Percentiles rank a stretch among this genome's conserved stretches.
These are phyloP conservation scores for Talinum fruticosum DNA, from an alignment of 148 eudicot genomes.

Conservation along the genomic window DNA sequence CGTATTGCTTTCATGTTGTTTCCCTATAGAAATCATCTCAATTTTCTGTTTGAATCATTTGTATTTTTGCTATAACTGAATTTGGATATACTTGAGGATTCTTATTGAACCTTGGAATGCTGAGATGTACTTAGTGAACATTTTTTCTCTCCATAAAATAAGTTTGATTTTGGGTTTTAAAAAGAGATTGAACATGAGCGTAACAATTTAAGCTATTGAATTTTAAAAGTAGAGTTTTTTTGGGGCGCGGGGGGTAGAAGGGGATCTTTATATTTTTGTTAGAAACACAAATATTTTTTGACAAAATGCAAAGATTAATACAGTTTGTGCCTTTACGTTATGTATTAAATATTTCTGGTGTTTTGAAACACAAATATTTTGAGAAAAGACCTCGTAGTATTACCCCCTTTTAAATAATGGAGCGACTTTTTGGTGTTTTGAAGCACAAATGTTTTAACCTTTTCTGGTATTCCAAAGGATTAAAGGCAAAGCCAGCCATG, in stretches of 20 bases:
- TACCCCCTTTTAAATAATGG: neutral
- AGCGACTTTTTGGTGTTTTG: too few species aligned
- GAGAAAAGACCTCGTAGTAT: too few species aligned
- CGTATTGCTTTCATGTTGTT: neutral
- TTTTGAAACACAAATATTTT: too few species aligned
- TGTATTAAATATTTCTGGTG: too few species aligned
- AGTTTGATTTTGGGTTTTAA: neutral
- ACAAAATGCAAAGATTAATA: too few species aligned
- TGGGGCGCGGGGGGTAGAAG: too few species aligned
- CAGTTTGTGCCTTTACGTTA: too few species aligned
- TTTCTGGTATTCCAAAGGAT: neutral
- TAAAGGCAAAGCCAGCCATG: too few species aligned
- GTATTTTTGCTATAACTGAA: neutral
- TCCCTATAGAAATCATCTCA: neutral
- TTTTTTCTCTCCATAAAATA: neutral
- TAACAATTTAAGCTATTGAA: neutral
- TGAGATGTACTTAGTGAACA: neutral
- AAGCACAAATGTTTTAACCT: too few species aligned
- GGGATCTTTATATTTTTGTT: too few species aligned
- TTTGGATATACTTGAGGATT: neutral
- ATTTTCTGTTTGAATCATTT: neutral
- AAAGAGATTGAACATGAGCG: neutral
- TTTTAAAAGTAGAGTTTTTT: neutral
- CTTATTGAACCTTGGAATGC: neutral
- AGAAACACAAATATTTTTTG: too few species aligned